Percentiles rank a stretch among this genome's conserved stretches.
Conservation (phyloP, 2,329 filamentous ascomycete genomes). For the Fusarium tricinctum region DNA sequence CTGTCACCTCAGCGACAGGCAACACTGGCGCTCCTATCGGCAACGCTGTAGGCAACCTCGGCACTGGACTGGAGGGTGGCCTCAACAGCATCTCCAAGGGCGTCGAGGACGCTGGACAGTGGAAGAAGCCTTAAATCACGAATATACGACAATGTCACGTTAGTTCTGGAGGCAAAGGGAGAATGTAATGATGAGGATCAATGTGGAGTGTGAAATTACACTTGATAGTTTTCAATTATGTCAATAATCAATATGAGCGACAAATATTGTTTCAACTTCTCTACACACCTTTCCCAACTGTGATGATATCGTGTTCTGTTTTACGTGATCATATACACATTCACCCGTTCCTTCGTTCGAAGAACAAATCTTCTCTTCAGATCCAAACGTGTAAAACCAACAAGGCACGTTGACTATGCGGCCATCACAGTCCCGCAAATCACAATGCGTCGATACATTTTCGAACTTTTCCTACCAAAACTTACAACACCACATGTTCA, state of each 20-base stretch:
- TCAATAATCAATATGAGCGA: neutral
- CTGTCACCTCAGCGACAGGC: slow-evolving; percentile 67
- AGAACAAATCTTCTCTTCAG: no score
- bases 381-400: no score
- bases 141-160: neutral
- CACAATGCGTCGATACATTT: no score
- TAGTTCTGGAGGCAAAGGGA: neutral
- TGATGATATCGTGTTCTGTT: neutral
- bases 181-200: slow-evolving; percentile 15
- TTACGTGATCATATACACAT: no score
- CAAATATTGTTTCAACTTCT: neutral
- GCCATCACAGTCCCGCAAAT: no score
- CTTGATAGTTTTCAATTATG: neutral
- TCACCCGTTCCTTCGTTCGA: no score
- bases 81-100: slow-evolving; percentile 65
- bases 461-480: no score
- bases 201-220: neutral
- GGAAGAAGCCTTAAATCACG: slow-evolving; percentile 59
- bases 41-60: slow-evolving; percentile 66
- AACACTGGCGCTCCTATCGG: slow-evolving; percentile 68
- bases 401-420: no score
- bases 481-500: no score
- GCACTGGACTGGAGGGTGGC: slow-evolving; percentile 67
- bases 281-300: neutral
- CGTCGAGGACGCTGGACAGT: slow-evolving; percentile 70